Base-by-base conservation (phyloP, 805 yeast genomes). In the Lipomyces japonicus region DNA sequence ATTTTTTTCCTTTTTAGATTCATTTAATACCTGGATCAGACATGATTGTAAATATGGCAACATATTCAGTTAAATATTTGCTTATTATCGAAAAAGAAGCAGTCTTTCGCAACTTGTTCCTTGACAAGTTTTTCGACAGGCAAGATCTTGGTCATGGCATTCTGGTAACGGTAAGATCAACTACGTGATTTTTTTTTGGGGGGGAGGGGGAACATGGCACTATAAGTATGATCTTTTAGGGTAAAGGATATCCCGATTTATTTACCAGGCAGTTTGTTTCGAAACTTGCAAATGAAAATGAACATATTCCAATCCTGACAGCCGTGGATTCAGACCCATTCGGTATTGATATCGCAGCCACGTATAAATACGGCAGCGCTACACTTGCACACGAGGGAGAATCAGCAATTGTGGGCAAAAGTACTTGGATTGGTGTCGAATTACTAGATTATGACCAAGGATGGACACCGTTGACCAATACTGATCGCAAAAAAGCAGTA, bases 231-330 rank as follows among this genome's bases (percentile, higher is more conserved):
- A 6, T 16, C 7, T 46, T 26, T 1, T 31, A 62, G 63, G 87
- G 85, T 0, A 79, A 77, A 61, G 89, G 89, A 3, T 81, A 71
- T 58, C 87, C 89, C 0, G 89, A 83, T 61, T 59, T 69, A 10
- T 64, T 75, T 4, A 81, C 87, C 0, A 68, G 73, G 42, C 55
- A 61, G 22, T 73, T 81, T 48, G 55, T 79, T 6, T 40, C 53
- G 3, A 53, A 56, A 1, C 44, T 76, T 10, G 46, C 64, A 10
- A 43, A 53, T 2, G 51, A 60, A 18, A 52, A 65, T n/a, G 69
- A 72, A 0, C 42, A 57, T 0, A 60, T 71, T 1, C 77, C 77
- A 0, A 61, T 79, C 0, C 61, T 63, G 19, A 80, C 76, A 0
- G 68, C 77, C 30, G 79, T 81, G 24, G 89, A 83, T 61, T 74